These are phyloP conservation scores for Ganoderma sp. DNA, from an alignment of 1,284 basidiomycete genomes.

Conservation along the genomic window DNA sequence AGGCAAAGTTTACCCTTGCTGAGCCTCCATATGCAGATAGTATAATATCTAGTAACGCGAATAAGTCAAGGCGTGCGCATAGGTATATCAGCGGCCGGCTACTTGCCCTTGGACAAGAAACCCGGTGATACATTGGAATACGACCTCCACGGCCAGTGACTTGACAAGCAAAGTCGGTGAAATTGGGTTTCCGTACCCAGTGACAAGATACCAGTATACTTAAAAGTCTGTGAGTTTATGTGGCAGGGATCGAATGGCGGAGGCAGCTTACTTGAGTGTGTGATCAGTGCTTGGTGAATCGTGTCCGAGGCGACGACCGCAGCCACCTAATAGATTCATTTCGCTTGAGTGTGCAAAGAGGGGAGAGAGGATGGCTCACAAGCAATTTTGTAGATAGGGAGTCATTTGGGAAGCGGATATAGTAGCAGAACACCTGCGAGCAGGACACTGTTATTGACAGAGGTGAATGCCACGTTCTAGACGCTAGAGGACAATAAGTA, in stretches of 20 bases:
- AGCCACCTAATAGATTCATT: conserved; percentile 41
- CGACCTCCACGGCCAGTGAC: conserved; percentile 58
- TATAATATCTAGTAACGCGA: conserved; percentile 49
- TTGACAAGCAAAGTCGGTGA: conserved; percentile 45
- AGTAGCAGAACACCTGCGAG: conserved; percentile 64
- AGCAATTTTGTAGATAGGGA: conserved; percentile 56
- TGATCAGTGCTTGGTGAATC: conserved; percentile 54
- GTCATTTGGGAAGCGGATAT: conserved; percentile 55
- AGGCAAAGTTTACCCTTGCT: conserved; percentile 53
- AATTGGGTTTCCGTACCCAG: conserved; percentile 48
- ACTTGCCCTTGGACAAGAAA: conserved; percentile 58
- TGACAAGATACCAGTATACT: conserved; percentile 64
- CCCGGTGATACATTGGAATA: conserved; percentile 60
- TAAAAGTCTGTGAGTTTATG: not conserved
- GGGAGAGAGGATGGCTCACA: conserved; percentile 38
- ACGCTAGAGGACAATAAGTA: not conserved
- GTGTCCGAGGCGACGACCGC: conserved; percentile 55
- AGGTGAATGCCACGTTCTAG: too few species aligned
- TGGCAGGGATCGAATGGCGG: not conserved
- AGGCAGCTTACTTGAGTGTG: conserved; percentile 52
- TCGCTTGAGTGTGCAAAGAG: not conserved
- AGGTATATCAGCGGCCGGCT: not conserved
- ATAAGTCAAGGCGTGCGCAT: not conserved
- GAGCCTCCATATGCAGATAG: conserved; percentile 60
- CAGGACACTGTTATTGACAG: conserved; percentile 51